phyloP scores from a whole-genome alignment of 331 rosid species.

The Saraca asoca region DNA sequence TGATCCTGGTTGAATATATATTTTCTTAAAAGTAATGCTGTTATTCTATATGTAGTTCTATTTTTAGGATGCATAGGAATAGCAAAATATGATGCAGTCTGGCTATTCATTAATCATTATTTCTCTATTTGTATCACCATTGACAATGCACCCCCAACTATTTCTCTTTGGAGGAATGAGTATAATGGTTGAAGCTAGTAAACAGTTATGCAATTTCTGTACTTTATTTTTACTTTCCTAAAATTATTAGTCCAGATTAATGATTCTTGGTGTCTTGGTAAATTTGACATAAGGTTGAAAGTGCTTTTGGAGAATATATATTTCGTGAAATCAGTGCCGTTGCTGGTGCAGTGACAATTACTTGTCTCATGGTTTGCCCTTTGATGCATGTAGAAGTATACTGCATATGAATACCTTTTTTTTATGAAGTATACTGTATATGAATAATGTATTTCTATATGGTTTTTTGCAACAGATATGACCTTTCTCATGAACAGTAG shows the following conservation, averaged over 20 bases:
- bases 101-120: neutral
- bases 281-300: conserved; percentile 50
- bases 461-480: too few relatives aligned
- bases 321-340: conserved; percentile 78
- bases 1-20: neutral
- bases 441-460: too few relatives aligned
- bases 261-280: conserved; percentile 9
- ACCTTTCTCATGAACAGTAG: too few relatives aligned
- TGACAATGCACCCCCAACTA: neutral
- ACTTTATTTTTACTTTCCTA: conserved; percentile 5
- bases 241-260: conserved; percentile 10
- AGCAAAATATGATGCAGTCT: neutral
- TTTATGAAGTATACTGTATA: too few relatives aligned
- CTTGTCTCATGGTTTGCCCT: conserved; percentile 79
- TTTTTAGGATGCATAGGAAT: neutral
- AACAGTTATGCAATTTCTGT: neutral
- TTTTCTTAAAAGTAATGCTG: neutral
- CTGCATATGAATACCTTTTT: neutral
- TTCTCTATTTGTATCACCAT: neutral
- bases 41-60: neutral
- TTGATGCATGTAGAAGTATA: neutral
- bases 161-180: neutral
- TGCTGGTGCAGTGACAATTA: conserved; percentile 85
- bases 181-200: neutral
- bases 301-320: conserved; percentile 53